Evolutionary conservation across 306 rosid species (phyloP).

Genomic region (Albizia julibrissin): DNA sequence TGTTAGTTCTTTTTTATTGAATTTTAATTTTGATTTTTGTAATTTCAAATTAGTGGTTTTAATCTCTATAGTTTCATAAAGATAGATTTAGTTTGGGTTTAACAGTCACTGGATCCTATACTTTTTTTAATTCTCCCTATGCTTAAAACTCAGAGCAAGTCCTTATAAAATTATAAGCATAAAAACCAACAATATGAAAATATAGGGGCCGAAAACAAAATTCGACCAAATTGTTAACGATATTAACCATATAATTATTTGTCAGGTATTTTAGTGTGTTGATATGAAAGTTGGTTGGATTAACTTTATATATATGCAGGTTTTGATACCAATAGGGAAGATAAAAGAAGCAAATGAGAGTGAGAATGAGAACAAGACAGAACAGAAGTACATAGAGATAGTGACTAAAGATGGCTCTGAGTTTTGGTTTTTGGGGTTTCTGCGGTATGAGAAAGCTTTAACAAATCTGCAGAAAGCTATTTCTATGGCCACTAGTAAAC

Average conservation of each 20-base stretch:
- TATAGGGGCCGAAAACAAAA: too few relatives aligned
- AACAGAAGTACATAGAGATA: slow-evolving; percentile 65
- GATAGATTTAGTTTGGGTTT: too few relatives aligned
- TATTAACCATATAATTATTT: background rate
- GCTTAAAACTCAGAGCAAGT: too few relatives aligned
- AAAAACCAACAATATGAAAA: too few relatives aligned
- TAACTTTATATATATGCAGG: slow-evolving; percentile 44
- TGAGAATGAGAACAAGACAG: slow-evolving; percentile 57
- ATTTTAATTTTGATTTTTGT: too few relatives aligned
- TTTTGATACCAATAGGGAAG: slow-evolving; percentile 63
- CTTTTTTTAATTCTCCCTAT: too few relatives aligned
- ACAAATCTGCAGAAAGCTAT: slow-evolving; percentile 67
- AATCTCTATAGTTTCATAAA: too few relatives aligned
- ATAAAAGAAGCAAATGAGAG: slow-evolving; percentile 63
- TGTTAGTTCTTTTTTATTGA: too few relatives aligned
- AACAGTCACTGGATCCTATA: too few relatives aligned
- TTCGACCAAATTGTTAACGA: too few relatives aligned
- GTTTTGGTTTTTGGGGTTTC: slow-evolving; percentile 88
- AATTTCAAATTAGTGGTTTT: too few relatives aligned
- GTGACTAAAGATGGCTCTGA: slow-evolving; percentile 70
- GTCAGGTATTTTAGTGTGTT: background rate
- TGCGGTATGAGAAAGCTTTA: slow-evolving; percentile 71
- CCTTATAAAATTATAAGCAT: too few relatives aligned
- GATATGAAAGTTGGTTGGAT: background rate
- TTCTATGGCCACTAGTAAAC: slow-evolving; percentile 41